Evolutionary conservation across 2,329 filamentous ascomycete genomes (phyloP), one percentile per base, ranked within the genome.

Genomic region (Colletotrichum chlorophyti): DNA sequence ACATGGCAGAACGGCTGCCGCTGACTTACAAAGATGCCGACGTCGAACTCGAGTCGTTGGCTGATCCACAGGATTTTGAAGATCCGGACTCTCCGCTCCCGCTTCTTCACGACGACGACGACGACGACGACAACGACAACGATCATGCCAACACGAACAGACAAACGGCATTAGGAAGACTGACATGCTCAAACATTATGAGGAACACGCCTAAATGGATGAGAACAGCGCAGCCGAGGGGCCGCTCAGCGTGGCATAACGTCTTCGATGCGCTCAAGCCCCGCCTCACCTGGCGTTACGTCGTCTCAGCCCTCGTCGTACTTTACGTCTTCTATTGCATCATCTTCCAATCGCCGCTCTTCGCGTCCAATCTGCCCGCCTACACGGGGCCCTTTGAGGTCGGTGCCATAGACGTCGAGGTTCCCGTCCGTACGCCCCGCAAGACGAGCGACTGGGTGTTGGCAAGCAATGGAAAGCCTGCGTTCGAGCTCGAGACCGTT

Each of bases 371-470:
- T 4, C 66, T 82, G 6, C 80, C 79, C 2, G 57, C 66, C 17
- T 80, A 80, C 64, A 75, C 74, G 9, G 79, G 79, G 0, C 72
- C 72, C 0, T 74, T 80, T 54, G 67, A 69, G 4, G 80, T 82
- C 17, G 80, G 80, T 21, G 69, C 76, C 11, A 68, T 82, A 40
- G 79, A 83, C 60, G 64, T 83, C 26, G 80, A 83, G 58, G 69
- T 80, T 8, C 71, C 77, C 2, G 71, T 78, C 0, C 66, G 69
- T 6, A 65, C 65, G 23, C 70, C 73, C 2, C 64, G 66, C 9
- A 66, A 61, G 15, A 63, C 73, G 8, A 69, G 72, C 3, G 67
- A 74, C 5, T 65, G 71, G 6, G 34, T 69, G 9, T 70, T 79
- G 62, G 74, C 67, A 35, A 63, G 59, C 9, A 70, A 70, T 0